A percentile compares a stretch with the other conserved stretches of the same genome.
phyloP scores from a whole-genome alignment of 1,284 basidiomycete species.

The Microbotryum scabiosae region DNA sequence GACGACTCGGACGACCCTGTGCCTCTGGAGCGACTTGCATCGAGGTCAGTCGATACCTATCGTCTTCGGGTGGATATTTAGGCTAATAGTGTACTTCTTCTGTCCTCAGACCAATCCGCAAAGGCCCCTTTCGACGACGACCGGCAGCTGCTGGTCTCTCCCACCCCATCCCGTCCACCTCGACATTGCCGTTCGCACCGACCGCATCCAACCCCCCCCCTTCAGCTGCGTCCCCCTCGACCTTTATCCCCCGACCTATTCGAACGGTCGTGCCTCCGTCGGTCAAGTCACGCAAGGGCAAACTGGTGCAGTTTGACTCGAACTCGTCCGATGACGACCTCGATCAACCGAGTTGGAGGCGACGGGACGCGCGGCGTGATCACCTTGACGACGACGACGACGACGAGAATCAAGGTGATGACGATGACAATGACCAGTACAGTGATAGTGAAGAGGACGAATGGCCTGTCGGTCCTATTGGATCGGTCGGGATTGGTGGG shows the following conservation, averaged over 20 bases:
- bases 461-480: constrained; percentile 28
- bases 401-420: neutral
- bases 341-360: too few relatives aligned
- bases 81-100: too few relatives aligned
- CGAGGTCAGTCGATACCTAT: too few relatives aligned
- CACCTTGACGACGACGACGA: neutral
- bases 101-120: too few relatives aligned
- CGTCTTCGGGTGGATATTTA: too few relatives aligned
- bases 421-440: constrained; percentile 2
- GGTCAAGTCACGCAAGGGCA: neutral
- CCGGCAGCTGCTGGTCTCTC: too few relatives aligned
- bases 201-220: neutral
- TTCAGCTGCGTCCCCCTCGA: constrained; percentile 6
- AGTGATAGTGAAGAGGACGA: constrained; percentile 25
- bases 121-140: too few relatives aligned
- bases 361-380: too few relatives aligned
- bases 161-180: neutral
- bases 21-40: too few relatives aligned
- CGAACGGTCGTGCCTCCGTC: neutral
- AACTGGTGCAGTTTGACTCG: neutral
- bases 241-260: neutral
- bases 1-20: too few relatives aligned
- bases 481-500: constrained; percentile 15
- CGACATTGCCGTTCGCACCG: neutral
- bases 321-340: neutral